Evolutionary conservation across 805 yeast genomes (phyloP).

Genomic region (Wickerhamomyces queroliae): DNA sequence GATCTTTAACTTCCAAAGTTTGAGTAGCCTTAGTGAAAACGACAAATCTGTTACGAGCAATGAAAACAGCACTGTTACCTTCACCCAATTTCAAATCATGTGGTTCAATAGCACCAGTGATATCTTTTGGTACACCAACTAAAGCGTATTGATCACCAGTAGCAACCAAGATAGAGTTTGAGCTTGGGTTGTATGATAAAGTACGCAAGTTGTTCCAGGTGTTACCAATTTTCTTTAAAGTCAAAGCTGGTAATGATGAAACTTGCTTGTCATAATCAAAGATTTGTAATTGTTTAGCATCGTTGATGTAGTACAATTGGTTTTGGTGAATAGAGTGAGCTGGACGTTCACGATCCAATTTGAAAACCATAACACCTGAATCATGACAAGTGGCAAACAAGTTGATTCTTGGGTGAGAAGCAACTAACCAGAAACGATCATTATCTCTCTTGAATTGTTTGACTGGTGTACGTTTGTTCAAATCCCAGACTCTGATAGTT

Average conservation of each 20-base stretch:
- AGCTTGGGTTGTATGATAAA: conserved; percentile 88
- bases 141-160: conserved; percentile 74
- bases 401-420: conserved; percentile 85
- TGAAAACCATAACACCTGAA: conserved; percentile 96
- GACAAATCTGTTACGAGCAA: conserved; percentile 92
- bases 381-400: conserved; percentile 96
- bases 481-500: conserved; percentile 95
- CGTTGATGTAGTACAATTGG: conserved; percentile 68
- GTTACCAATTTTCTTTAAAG: conserved; percentile 79
- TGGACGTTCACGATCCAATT: conserved; percentile 95
- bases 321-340: conserved; percentile 74
- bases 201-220: conserved; percentile 83
- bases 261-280: conserved; percentile 64
- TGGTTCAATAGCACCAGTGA: conserved; percentile 92
- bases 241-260: conserved; percentile 69
- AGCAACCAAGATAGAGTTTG: conserved; percentile 78
- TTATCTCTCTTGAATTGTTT: conserved; percentile 91
- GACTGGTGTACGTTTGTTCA: conserved; percentile 87
- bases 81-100: conserved; percentile 72
- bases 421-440: conserved; percentile 91
- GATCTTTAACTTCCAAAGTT: conserved; percentile 76
- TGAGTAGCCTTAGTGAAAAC: conserved; percentile 61
- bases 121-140: conserved; percentile 75
- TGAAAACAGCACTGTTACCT: conserved; percentile 82
- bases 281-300: conserved; percentile 79